Conservation (phyloP, 31 red algal genomes). For the Odonthalia washingtoniensis region DNA sequence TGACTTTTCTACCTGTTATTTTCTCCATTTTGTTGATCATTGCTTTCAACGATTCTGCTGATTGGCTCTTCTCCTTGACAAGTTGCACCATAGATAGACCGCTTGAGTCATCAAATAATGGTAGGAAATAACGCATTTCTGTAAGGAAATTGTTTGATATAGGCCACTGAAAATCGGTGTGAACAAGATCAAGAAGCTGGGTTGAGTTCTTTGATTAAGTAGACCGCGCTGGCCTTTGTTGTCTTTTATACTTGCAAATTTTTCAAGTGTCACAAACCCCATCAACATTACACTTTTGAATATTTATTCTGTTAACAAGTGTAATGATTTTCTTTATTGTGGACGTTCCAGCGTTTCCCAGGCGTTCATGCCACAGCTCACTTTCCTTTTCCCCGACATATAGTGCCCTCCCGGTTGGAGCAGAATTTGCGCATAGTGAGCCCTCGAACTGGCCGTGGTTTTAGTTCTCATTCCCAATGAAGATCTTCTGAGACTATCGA, state of each 20-base stretch:
- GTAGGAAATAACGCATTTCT: not conserved
- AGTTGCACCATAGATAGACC: conserved; percentile 4
- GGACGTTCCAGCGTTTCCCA: not conserved
- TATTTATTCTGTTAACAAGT: not conserved
- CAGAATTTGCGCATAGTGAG: not conserved
- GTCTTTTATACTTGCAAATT: not conserved
- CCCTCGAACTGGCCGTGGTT: not conserved
- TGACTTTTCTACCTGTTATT: conserved; percentile 14
- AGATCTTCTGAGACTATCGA: not conserved
- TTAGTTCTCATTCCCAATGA: not conserved
- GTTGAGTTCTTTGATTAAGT: not conserved
- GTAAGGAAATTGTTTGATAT: not conserved
- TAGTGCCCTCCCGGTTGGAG: not conserved
- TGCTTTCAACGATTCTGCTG: not conserved
- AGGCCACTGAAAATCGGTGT: conserved; percentile 27
- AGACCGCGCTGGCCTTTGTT: not conserved
- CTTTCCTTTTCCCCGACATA: not conserved
- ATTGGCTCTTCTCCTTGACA: not conserved
- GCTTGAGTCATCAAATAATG: conserved; percentile 26
- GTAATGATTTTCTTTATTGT: not conserved
- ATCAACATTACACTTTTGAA: not conserved
- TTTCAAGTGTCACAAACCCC: not conserved
- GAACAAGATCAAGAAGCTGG: conserved; percentile 45
- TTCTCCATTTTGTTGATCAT: conserved; percentile 23
- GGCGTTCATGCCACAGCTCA: conserved; percentile 5